Base-by-base conservation (phyloP, 176 grass and related monocot species). In the Aegilops sharonensis region DNA sequence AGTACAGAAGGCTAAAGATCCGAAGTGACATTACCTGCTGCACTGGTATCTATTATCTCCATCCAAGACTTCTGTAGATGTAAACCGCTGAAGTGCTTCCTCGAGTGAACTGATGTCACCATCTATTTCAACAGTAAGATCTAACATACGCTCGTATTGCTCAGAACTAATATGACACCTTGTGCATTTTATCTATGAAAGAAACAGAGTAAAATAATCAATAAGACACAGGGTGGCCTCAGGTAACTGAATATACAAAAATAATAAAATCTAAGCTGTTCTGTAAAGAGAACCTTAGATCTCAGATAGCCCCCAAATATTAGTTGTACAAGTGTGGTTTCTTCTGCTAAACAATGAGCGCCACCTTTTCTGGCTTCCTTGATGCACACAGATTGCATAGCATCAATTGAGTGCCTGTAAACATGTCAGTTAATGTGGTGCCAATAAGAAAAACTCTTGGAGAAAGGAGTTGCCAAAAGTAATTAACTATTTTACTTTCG, bases 271-370 rank as follows among this genome's bases (percentile, higher is more conserved):
- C 31, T 60, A 86, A 83, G 47, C 43, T 40, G 72, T 64, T 40
- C n/a, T 32, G 50, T 21, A 25, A 86, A 85, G 43, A 78, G 48
- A 85, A 97, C 97, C 94, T 94, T 99, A 63, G 97, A 99, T 76
- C 89, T 90, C 74, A 99, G 79, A 83, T 99, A 99, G 57, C 97
- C 97, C 47, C 97, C 97, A 89, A 99, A 99, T 83, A 84, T 99
- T 88, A 94, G 79, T 77, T 99, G 94, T 66, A 97, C 81, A 68
- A 97, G 90, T 32, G 97, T 97, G 65, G 92, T 97, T 84, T 99
- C 94, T 89, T 97, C 91, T 15, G 82, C 79, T 74, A 87, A 92
- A n/a, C 15, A 67, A 62, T 88, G 69, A 70, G 68, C 81, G 43
- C 24, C 79, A 60, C 80, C 74, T 85, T 70, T 82, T 83, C 85